Conservation (phyloP, 805 yeast species). For the Cyberlindnera americana region DNA sequence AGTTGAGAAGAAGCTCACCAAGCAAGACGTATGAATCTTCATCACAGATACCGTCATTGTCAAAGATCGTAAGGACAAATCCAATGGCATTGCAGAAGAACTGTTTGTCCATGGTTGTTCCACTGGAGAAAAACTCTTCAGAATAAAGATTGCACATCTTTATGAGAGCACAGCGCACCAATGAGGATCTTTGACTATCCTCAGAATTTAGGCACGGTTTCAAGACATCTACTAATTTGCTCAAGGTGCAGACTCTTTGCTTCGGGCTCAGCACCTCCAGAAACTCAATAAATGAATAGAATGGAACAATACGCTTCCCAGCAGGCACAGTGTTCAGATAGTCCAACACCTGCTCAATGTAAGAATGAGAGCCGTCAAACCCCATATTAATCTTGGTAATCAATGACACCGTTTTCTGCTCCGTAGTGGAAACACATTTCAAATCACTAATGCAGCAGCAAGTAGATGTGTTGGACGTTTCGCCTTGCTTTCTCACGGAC, state of each 20-base stretch:
- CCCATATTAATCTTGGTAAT: constrained; percentile 7
- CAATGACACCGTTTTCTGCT: constrained; percentile 12
- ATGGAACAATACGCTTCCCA: constrained; percentile 11
- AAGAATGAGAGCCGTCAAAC: constrained; percentile 7
- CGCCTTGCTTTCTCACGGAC: constrained; percentile 18
- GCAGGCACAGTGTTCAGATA: constrained; percentile 13
- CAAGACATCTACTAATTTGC: constrained; percentile 1
- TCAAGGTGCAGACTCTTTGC: constrained; percentile 4
- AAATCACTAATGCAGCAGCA: constrained; percentile 11
- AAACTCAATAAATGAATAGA: constrained; percentile 11
- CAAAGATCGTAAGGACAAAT: constrained; percentile 2
- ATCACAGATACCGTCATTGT: constrained; percentile 5
- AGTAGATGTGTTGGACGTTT: neutral
- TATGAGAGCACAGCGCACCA: constrained; percentile 26
- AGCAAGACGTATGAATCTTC: constrained; percentile 1
- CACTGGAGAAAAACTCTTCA: constrained; percentile 27
- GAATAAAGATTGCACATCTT: constrained; percentile 29
- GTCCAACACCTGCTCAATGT: constrained; percentile 14
- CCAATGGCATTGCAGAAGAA: constrained; percentile 1
- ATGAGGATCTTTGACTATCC: constrained; percentile 4
- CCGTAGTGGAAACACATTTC: constrained; percentile 7
- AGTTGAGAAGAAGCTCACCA: neutral
- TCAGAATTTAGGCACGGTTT: constrained; percentile 7
- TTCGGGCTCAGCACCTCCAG: constrained; percentile 5
- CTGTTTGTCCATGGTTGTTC: neutral